Percentiles rank a stretch among this genome's conserved stretches.
Conservation (phyloP, 805 yeast genomes). For the Yarrowia divulgata region DNA sequence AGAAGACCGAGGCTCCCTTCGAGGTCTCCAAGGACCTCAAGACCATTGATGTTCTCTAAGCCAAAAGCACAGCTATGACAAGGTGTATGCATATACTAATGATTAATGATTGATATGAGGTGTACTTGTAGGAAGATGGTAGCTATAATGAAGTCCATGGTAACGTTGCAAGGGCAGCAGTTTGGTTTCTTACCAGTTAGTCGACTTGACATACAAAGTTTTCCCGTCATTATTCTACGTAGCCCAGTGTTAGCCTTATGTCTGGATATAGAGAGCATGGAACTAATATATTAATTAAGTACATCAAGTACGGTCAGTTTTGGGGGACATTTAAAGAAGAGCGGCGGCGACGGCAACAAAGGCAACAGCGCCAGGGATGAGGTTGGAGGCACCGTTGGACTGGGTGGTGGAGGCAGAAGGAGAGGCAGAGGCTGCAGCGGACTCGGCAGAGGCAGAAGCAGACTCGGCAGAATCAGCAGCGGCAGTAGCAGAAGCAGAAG, state of each 20-base stretch:
- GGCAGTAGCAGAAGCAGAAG: not conserved
- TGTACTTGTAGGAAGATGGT: no score
- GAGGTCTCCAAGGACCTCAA: constrained; percentile 45
- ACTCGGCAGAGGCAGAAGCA: not conserved
- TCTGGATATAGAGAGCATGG: no score
- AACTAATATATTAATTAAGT: no score
- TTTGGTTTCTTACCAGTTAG: no score
- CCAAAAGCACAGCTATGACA: not conserved
- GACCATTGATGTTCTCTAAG: constrained; percentile 33
- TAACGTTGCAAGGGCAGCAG: no score
- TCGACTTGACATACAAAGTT: no score
- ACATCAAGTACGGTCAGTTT: constrained; percentile 4
- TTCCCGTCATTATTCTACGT: no score
- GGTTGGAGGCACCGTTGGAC: constrained; percentile 36
- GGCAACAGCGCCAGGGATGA: constrained; percentile 29
- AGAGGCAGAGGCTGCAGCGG: constrained; percentile 11
- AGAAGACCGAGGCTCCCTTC: constrained; percentile 55
- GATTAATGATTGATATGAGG: not conserved
- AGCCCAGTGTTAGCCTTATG: no score
- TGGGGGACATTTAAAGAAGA: constrained; percentile 4
- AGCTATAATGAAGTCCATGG: no score
- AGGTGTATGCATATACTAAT: constrained; percentile 28
- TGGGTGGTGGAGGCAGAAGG: constrained; percentile 10
- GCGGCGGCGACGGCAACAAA: constrained; percentile 34
- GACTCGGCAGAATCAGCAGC: not conserved